phyloP scores from a whole-genome alignment of 2,329 filamentous ascomycete species.

The Pseudocercospora pini-densiflorae region DNA sequence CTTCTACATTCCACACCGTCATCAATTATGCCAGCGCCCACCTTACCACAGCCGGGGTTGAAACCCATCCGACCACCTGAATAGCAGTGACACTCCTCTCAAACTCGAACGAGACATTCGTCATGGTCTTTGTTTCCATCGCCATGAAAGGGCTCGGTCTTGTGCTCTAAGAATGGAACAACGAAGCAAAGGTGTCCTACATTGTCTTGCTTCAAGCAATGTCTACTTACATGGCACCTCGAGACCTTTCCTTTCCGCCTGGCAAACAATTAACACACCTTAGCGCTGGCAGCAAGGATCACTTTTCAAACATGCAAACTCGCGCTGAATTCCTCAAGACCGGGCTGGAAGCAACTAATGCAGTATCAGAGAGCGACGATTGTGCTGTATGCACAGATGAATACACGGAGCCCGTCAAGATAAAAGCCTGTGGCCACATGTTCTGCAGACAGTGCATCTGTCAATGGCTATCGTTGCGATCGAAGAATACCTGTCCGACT shows the following conservation, averaged over 20 bases:
- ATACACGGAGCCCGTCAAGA: conserved; percentile 12
- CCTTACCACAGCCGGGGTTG: too few species aligned
- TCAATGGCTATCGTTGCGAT: conserved; percentile 16
- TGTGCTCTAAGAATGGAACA: not conserved
- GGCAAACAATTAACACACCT: not conserved
- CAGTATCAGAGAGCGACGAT: not conserved
- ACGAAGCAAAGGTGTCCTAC: not conserved
- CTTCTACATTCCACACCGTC: too few species aligned
- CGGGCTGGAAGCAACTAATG: conserved; percentile 17
- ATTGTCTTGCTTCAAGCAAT: not conserved
- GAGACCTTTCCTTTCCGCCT: not conserved
- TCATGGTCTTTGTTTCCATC: not conserved
- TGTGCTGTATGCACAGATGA: conserved; percentile 17
- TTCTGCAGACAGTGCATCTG: conserved; percentile 21
- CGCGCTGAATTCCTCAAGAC: conserved; percentile 11
- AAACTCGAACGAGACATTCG: not conserved
- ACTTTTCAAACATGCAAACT: not conserved
- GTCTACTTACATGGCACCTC: not conserved
- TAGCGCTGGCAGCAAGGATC: conserved; percentile 12
- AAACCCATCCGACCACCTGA: too few species aligned
- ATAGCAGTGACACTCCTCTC: too few species aligned
- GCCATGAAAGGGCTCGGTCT: not conserved
- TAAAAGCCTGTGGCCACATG: conserved; percentile 17
- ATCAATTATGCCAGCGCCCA: too few species aligned
- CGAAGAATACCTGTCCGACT: conserved; percentile 19